Percentiles rank a stretch among this genome's conserved stretches.
phyloP scores from a whole-genome alignment of 495 filamentous ascomycete species.

The Penicillium atrosanguineum region DNA sequence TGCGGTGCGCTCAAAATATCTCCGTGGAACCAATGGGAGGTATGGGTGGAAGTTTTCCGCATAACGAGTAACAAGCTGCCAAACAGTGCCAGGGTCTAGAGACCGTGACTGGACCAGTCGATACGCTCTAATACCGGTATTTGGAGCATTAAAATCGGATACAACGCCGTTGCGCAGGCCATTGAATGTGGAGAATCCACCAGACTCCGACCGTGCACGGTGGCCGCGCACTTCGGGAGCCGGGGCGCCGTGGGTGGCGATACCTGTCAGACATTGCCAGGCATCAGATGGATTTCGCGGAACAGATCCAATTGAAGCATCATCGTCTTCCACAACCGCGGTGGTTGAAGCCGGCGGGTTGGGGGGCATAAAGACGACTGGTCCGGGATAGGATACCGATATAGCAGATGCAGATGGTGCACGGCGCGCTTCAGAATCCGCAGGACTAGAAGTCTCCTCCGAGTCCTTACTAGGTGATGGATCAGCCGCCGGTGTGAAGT shows the following conservation, averaged over 20 bases:
- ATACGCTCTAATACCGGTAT: slow-evolving; percentile 45
- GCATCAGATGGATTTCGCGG: slow-evolving; percentile 49
- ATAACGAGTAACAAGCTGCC: slow-evolving; percentile 52
- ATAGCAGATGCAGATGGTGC: slow-evolving; percentile 21
- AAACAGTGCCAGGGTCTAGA: slow-evolving; percentile 47
- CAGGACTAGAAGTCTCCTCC: slow-evolving; percentile 27
- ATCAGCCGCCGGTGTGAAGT: slow-evolving; percentile 31
- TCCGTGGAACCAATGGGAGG: slow-evolving; percentile 57
- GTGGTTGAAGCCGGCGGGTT: slow-evolving; percentile 31
- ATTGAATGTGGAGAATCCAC: slow-evolving; percentile 27
- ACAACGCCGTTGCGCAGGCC: slow-evolving; percentile 29
- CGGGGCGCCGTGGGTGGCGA: slow-evolving; percentile 32
- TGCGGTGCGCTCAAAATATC: slow-evolving; percentile 49
- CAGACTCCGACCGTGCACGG: slow-evolving; percentile 20
- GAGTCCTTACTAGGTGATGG: slow-evolving; percentile 28
- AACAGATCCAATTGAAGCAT: slow-evolving; percentile 40
- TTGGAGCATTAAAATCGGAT: slow-evolving; percentile 26
- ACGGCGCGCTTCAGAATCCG: slow-evolving; percentile 28
- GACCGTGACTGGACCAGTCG: slow-evolving; percentile 49
- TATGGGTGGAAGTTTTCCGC: slow-evolving; percentile 59
- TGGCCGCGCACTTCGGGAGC: slow-evolving; percentile 19
- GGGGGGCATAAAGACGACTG: slow-evolving; percentile 37
- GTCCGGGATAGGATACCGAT: slow-evolving; percentile 34
- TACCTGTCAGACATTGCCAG: slow-evolving; percentile 47
- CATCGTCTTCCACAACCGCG: slow-evolving; percentile 38